Percentiles rank a stretch among this genome's conserved stretches.
Evolutionary conservation across 257 asterid genomes (phyloP).

Genomic region (Solanum virginianum): DNA sequence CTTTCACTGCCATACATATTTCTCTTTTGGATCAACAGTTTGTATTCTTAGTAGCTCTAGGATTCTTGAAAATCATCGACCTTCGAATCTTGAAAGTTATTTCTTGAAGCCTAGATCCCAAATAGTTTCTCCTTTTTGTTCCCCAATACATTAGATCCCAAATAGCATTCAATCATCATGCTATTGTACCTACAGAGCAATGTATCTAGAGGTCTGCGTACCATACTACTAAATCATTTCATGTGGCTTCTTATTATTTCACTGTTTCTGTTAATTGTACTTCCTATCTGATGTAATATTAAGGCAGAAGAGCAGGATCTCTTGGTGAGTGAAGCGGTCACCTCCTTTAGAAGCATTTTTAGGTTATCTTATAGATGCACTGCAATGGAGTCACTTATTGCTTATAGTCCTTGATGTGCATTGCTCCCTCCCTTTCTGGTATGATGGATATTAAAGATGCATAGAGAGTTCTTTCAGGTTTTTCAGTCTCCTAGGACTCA

Average conservation of each 20-base stretch:
- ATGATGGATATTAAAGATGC: background rate
- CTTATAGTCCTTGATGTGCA: background rate
- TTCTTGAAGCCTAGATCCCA: background rate
- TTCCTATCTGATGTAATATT: background rate
- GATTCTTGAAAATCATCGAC: background rate
- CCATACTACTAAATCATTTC: background rate
- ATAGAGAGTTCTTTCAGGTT: background rate
- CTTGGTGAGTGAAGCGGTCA: no score
- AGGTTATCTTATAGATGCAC: background rate
- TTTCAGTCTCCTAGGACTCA: background rate
- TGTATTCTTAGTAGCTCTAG: background rate
- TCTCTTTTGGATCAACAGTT: background rate
- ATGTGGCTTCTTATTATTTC: background rate
- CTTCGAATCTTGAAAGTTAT: background rate
- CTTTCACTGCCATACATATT: background rate
- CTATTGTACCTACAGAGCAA: no score
- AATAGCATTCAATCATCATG: background rate
- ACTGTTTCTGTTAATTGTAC: background rate
- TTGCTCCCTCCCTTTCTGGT: background rate
- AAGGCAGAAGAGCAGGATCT: no score
- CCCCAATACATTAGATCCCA: background rate
- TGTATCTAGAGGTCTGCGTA: background rate
- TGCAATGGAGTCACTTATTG: background rate
- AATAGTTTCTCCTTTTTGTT: background rate
- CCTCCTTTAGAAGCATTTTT: no score